Evolutionary conservation across 1,284 basidiomycete genomes (phyloP).

Genomic region (Ganoderma sinense): DNA sequence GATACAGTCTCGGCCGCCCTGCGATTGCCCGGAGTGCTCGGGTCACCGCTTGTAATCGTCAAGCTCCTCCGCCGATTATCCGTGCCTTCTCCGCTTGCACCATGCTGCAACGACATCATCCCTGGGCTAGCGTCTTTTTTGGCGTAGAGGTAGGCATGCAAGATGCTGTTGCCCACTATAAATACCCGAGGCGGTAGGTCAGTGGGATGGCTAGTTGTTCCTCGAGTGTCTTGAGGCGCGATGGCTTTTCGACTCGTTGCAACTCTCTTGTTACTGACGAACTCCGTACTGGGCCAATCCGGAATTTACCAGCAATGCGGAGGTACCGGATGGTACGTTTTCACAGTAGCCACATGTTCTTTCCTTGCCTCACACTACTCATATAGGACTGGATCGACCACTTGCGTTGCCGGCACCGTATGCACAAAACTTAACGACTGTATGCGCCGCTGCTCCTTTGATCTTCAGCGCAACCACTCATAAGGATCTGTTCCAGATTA

Average conservation of each 20-base stretch:
- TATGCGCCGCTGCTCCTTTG: slow-evolving; percentile 27
- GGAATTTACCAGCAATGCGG: slow-evolving; percentile 55
- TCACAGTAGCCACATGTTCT: background rate
- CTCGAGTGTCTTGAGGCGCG: background rate
- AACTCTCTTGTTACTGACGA: slow-evolving; percentile 24
- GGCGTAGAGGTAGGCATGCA: background rate
- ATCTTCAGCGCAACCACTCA: background rate
- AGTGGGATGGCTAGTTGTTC: background rate
- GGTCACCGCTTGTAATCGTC: slow-evolving; percentile 8
- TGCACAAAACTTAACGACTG: slow-evolving; percentile 53
- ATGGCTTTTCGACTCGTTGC: slow-evolving; percentile 31
- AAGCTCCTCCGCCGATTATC: slow-evolving; percentile 35
- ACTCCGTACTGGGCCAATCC: slow-evolving; percentile 34
- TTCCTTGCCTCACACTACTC: background rate
- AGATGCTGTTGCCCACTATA: slow-evolving; percentile 15
- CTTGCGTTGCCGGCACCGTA: slow-evolving; percentile 49
- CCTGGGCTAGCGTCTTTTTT: slow-evolving; percentile 1
- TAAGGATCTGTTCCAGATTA: slow-evolving; percentile 44
- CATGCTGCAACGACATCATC: slow-evolving; percentile 14
- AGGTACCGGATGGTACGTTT: slow-evolving; percentile 54
- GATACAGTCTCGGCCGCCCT: slow-evolving; percentile 12
- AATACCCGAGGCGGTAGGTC: background rate
- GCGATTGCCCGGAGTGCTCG: slow-evolving; percentile 13
- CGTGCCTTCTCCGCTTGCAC: slow-evolving; percentile 33
- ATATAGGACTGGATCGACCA: slow-evolving; percentile 52